Base-by-base conservation (phyloP, 345 rosid species). In the Salix purpurea region DNA sequence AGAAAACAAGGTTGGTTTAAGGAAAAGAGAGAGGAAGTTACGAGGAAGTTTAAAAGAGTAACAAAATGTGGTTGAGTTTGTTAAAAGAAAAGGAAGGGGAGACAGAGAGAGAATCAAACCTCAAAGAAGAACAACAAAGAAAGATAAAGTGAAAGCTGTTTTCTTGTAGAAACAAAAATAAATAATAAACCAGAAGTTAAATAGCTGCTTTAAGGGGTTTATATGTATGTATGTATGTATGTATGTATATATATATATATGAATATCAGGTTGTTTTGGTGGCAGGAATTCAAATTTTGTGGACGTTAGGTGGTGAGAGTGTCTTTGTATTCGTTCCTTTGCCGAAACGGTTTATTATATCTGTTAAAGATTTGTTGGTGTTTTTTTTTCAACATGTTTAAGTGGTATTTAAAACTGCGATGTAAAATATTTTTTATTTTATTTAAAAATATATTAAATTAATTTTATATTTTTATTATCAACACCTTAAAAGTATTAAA, bases 311-410 rank as follows among this genome's bases (percentile, higher is more conserved):
- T 72, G 67, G 73, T 44, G 54, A 26, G 77, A 30, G 15, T 72
- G 18, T 42, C 14, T 14, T 70, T 16, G 18, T 60, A 32, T 61
- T 61, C 67, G 42, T 75, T 72, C 62, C 77, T 50, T 42, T 81
- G 74, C 1, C 48, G 73, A 39, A 69, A 77, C 84, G 81, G 75
- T 28, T 28, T 28, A 28, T 28, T 28, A 1, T 76, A 77, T 81
- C 81, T 74, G 78, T 65, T n/a, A 34, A 37, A 18, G 9, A 34
- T 34, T 34, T 34, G 36, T 34, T 34, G 36, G 36, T 34, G 6
- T 4, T 4, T 34, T 34, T 34, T 34, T 34, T 34, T 44, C 11
- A 26, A 39, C 39, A 52, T 2, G 60, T 5, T 34, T 5, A 34
- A 34, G 36, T 34, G 36, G 36, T 34, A 34, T 34, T 54, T 6